These are phyloP conservation scores for Lentinula edodes DNA, from an alignment of 768 basidiomycete genomes.

Conservation along the genomic window DNA sequence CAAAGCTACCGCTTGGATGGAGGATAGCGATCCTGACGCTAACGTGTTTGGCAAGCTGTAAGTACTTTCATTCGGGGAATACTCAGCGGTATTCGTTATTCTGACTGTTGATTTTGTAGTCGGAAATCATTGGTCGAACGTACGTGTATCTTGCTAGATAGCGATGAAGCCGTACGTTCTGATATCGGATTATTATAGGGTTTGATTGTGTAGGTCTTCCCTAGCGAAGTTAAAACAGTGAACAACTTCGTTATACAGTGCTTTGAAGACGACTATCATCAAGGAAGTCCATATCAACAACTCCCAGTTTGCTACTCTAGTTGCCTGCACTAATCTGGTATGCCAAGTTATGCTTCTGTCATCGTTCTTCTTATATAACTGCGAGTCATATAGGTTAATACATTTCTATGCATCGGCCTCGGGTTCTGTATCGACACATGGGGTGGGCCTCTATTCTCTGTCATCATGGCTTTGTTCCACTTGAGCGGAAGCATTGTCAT, in stretches of 20 bases:
- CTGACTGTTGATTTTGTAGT: constrained; percentile 16
- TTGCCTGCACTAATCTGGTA: constrained; percentile 32
- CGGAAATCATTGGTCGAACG: constrained; percentile 39
- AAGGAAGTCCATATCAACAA: constrained; percentile 37
- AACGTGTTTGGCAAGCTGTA: constrained; percentile 36
- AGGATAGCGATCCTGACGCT: constrained; percentile 27
- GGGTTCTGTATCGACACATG: constrained; percentile 37
- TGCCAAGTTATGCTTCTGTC: neutral
- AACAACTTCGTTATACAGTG: constrained; percentile 12
- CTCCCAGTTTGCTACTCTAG: constrained; percentile 36
- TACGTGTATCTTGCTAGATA: constrained; percentile 13
- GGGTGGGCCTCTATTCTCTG: constrained; percentile 31
- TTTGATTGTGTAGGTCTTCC: constrained; percentile 26
- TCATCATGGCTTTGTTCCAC: constrained; percentile 31
- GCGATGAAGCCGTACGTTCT: neutral
- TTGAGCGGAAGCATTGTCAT: constrained; percentile 29
- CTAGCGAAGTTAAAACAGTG: too few relatives aligned
- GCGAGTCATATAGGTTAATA: constrained; percentile 25
- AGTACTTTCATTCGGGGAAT: constrained; percentile 14
- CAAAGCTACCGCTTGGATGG: constrained; percentile 28
- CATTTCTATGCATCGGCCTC: constrained; percentile 33
- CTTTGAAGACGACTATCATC: constrained; percentile 37
- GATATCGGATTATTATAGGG: constrained; percentile 19
- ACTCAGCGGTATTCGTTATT: neutral
- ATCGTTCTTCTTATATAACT: too few relatives aligned